These are phyloP conservation scores for Ulvella scutata DNA, from an alignment of 139 green algal genomes.

Conservation along the genomic window DNA sequence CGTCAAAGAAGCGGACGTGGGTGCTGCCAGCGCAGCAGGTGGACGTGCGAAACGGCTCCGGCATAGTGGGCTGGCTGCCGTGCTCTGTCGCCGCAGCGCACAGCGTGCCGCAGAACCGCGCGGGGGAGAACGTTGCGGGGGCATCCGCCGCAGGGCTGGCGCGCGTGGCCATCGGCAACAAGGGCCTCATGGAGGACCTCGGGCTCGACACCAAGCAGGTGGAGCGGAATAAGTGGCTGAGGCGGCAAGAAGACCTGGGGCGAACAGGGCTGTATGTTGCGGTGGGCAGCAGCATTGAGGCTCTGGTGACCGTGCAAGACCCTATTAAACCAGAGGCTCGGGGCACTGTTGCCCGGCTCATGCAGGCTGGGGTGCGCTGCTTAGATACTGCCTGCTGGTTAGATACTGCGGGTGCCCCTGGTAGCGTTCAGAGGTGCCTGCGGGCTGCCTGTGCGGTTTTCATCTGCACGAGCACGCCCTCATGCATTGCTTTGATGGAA, in stretches of 20 bases:
- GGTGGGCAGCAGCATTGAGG: constrained; percentile 26
- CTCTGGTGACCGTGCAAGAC: constrained; percentile 62
- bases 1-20: background rate
- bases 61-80: background rate
- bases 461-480: too few species aligned
- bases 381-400: too few species aligned
- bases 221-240: constrained; percentile 31
- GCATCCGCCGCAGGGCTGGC: background rate
- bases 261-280: constrained; percentile 57
- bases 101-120: too few species aligned
- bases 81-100: too few species aligned
- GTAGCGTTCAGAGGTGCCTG: too few species aligned
- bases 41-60: background rate
- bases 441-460: background rate
- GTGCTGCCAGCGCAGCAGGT: background rate
- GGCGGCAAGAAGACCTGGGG: constrained; percentile 23
- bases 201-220: constrained; percentile 21
- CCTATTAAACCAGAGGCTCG: constrained; percentile 78
- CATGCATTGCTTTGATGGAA: too few species aligned
- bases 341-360: constrained; percentile 55
- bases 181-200: constrained; percentile 44
- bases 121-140: background rate
- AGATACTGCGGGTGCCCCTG: background rate
- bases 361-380: background rate
- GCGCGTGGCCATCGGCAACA: constrained; percentile 53